phyloP scores from a whole-genome alignment of 768 basidiomycete species.

The Phylloporus rhodoxanthus region DNA sequence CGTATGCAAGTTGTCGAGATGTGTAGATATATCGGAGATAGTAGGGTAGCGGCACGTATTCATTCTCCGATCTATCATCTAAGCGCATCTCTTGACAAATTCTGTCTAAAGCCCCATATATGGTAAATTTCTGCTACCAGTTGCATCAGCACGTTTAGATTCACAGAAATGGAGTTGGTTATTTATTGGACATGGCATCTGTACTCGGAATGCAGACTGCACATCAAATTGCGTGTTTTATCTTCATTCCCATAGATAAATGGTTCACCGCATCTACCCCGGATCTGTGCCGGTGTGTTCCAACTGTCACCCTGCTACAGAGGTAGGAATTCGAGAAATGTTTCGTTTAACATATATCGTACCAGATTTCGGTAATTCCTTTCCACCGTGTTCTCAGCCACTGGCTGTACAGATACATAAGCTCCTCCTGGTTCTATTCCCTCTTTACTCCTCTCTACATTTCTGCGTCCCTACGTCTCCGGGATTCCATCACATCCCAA shows the following conservation, averaged over 20 bases:
- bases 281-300: neutral
- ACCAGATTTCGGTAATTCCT: conserved; percentile 5
- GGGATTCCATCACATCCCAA: neutral
- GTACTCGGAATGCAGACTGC: too few relatives aligned
- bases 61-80: neutral
- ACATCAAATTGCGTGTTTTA: neutral
- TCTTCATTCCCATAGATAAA: neutral
- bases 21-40: neutral
- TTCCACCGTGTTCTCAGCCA: conserved; percentile 21
- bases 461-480: neutral
- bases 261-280: neutral
- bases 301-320: neutral
- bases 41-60: neutral
- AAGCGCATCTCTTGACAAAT: neutral
- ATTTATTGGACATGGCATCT: too few relatives aligned
- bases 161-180: neutral
- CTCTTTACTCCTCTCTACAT: neutral
- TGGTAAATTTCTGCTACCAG: neutral
- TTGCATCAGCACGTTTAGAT: neutral
- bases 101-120: neutral
- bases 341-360: neutral
- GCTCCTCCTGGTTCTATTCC: neutral
- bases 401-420: conserved; percentile 21
- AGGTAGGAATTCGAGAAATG: neutral
- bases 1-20: too few relatives aligned